phyloP scores from a whole-genome alignment of 345 rosid species.

The Citrus trifoliata region DNA sequence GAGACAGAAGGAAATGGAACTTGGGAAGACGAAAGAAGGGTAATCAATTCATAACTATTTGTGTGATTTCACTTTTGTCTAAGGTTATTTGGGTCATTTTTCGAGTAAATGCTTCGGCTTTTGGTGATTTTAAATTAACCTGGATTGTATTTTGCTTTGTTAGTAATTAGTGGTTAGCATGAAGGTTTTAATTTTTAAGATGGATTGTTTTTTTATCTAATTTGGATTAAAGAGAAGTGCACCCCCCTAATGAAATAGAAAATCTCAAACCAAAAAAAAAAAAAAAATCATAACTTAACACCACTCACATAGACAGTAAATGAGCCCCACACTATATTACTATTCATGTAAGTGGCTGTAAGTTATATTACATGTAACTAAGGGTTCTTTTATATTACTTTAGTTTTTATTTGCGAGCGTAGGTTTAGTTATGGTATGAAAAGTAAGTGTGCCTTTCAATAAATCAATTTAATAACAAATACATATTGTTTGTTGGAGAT shows the following conservation, averaged over 20 bases:
- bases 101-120: background rate
- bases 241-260: no score
- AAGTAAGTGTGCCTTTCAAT: no score
- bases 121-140: background rate
- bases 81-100: background rate
- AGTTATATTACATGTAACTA: no score
- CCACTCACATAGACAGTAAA: rapidly evolving
- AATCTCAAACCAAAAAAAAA: no score
- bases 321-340: no score
- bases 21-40: background rate
- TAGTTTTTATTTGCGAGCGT: no score
- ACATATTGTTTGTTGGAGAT: no score
- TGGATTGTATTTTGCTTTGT: background rate
- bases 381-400: no score
- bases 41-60: background rate
- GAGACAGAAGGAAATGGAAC: background rate
- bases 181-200: background rate
- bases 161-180: background rate
- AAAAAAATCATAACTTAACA: no score
- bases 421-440: no score
- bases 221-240: background rate
- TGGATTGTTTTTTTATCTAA: background rate
- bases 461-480: no score
- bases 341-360: rapidly evolving
- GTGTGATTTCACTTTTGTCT: background rate